Percentiles rank a stretch among this genome's conserved stretches.
These are phyloP conservation scores for Ascochyta clinopodiicola DNA, from an alignment of 2,329 filamentous ascomycete species.

Conservation along the genomic window DNA sequence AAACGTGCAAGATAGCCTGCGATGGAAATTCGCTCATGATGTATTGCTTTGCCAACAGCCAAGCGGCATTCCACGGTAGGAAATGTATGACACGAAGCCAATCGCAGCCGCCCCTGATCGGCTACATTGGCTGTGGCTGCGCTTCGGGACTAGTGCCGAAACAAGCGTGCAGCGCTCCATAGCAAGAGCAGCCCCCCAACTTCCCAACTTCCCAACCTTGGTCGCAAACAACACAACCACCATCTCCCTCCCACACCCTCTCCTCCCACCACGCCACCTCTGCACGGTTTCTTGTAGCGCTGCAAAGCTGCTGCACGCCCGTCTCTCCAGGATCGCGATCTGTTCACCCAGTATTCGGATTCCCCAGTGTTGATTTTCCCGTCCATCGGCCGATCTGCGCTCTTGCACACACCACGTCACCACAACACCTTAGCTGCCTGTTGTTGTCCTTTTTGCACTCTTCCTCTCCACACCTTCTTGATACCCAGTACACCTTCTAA, in stretches of 20 bases:
- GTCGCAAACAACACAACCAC: constrained; percentile 16
- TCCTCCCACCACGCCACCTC: constrained; percentile 23
- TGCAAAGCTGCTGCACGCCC: constrained; percentile 32
- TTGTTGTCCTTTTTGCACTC: constrained; percentile 44
- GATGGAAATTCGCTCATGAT: constrained; percentile 14
- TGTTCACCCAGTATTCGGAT: constrained; percentile 23
- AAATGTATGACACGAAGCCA: constrained; percentile 21
- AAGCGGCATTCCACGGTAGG: constrained; percentile 22
- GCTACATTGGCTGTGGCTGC: not conserved
- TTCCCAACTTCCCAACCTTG: constrained; percentile 17
- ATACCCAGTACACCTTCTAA: constrained; percentile 43
- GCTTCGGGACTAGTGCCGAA: constrained; percentile 12
- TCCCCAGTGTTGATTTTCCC: constrained; percentile 25
- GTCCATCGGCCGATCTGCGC: constrained; percentile 41
- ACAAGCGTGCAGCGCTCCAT: constrained; percentile 15
- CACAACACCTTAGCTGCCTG: constrained; percentile 38
- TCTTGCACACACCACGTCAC: constrained; percentile 36
- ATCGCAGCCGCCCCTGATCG: constrained; percentile 7
- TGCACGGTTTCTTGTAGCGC: constrained; percentile 33
- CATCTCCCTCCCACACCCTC: constrained; percentile 15
- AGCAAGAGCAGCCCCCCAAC: constrained; percentile 16
- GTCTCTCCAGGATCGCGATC: constrained; percentile 32
- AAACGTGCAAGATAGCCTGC: constrained; percentile 7
- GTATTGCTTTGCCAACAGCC: constrained; percentile 19
- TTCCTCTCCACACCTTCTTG: constrained; percentile 36